These are phyloP conservation scores for Balamuthia mandrillaris DNA, from an alignment of 208 protist genomes.

Conservation along the genomic window DNA sequence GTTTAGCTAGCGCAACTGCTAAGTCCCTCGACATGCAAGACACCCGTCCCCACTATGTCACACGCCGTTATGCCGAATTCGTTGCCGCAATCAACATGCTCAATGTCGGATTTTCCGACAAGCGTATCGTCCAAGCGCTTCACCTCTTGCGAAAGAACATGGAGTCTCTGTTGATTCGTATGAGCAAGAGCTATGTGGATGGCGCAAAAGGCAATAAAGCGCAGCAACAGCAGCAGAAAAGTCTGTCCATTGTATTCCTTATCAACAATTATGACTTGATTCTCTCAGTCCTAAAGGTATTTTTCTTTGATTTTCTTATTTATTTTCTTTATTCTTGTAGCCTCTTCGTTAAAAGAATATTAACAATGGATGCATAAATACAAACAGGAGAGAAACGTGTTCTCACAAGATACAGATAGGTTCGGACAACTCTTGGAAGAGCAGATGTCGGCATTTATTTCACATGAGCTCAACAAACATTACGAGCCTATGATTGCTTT, in stretches of 20 bases:
- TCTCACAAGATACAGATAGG: too few species aligned
- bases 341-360: neutral
- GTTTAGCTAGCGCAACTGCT: neutral
- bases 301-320: neutral
- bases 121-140: too few species aligned
- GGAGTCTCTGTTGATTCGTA: too few species aligned
- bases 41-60: neutral
- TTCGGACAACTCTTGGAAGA: too few species aligned
- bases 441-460: neutral
- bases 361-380: neutral
- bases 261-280: constrained; percentile 35
- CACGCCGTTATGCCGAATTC: neutral
- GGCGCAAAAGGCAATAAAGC: too few species aligned
- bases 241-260: too few species aligned
- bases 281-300: neutral
- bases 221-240: too few species aligned
- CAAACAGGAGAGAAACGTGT: too few species aligned
- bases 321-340: neutral
- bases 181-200: too few species aligned
- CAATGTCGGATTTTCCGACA: too few species aligned
- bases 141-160: too few species aligned
- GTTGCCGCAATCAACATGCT: neutral
- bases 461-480: neutral
- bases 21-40: neutral
- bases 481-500: constrained; percentile 10